A percentile compares a stretch with the other conserved stretches of the same genome.
Conservation (phyloP, 345 rosid species). For the Brassica cretica region DNA sequence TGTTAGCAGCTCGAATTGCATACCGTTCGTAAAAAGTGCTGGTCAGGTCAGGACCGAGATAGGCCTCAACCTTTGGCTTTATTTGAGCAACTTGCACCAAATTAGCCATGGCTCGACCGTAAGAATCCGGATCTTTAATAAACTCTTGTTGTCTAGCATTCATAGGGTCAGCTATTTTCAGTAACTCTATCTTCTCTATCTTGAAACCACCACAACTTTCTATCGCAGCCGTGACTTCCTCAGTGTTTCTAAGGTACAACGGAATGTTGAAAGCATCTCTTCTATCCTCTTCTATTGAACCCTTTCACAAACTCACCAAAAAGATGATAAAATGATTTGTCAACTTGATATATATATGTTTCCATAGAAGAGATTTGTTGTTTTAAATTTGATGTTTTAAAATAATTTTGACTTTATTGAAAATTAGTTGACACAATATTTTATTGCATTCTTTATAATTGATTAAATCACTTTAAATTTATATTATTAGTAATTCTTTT, state of each 20-base stretch:
- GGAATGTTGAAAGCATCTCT: conserved; percentile 59
- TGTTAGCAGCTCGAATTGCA: conserved; percentile 43
- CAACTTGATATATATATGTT: no score
- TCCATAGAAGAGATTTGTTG: no score
- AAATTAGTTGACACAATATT: no score
- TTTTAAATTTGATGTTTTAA: no score
- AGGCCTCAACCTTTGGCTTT: conserved; percentile 49
- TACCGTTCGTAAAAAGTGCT: conserved; percentile 44
- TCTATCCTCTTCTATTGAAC: conserved; percentile 50
- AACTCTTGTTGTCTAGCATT: conserved; percentile 47
- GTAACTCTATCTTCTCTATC: conserved; percentile 45
- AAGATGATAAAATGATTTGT: no score
- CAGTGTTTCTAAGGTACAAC: conserved; percentile 51
- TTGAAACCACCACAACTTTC: conserved; percentile 50
- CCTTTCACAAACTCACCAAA: conserved; percentile 32
- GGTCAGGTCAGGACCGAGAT: conserved; percentile 49
- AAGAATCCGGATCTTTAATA: conserved; percentile 44
- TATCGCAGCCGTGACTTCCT: conserved; percentile 48
- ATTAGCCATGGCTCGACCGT: conserved; percentile 51
- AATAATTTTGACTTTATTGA: no score
- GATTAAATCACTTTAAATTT: no score
- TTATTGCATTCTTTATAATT: no score
- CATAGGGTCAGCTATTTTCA: conserved; percentile 44
- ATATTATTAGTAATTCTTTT: no score
- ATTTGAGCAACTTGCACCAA: conserved; percentile 46